A percentile compares a stretch with the other conserved stretches of the same genome.
These are phyloP conservation scores for Davidsoniella australis DNA, from an alignment of 2,329 filamentous ascomycete species.

Conservation along the genomic window DNA sequence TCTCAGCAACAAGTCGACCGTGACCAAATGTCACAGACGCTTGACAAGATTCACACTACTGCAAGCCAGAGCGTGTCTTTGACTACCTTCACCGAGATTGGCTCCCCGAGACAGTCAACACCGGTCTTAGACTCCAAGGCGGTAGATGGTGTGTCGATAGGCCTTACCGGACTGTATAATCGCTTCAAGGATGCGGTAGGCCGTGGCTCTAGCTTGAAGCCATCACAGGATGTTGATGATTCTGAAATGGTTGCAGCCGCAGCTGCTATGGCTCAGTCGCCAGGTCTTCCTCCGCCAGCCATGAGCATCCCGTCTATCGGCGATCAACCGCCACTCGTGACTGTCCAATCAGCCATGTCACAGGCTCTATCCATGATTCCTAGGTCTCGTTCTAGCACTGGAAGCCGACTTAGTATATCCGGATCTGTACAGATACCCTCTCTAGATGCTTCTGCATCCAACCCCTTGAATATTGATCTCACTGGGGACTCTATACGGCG, in stretches of 20 bases:
- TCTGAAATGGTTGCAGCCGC: conserved; percentile 20
- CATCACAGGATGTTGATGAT: conserved; percentile 25
- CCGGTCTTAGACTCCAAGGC: conserved; percentile 49
- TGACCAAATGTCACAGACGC: conserved; percentile 56
- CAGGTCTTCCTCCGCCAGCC: conserved; percentile 15
- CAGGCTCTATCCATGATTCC: conserved; percentile 7
- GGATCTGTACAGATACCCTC: neutral
- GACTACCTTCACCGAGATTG: conserved; percentile 90
- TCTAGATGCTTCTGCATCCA: neutral
- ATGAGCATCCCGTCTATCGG: conserved; percentile 20
- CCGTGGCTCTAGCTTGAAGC: conserved; percentile 24
- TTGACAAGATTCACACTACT: conserved; percentile 76
- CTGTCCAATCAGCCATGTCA: conserved; percentile 4
- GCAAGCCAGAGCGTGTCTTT: conserved; percentile 73
- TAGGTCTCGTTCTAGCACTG: conserved; percentile 8
- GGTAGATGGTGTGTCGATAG: conserved; percentile 64
- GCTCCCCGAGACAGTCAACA: conserved; percentile 47
- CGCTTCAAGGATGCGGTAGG: conserved; percentile 71
- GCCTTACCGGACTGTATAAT: conserved; percentile 76
- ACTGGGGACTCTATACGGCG: neutral
- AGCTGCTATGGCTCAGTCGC: conserved; percentile 19
- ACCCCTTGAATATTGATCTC: neutral
- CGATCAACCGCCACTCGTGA: conserved; percentile 20
- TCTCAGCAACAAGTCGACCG: conserved; percentile 36
- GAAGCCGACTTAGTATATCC: conserved; percentile 7